Evolutionary conservation across 2,329 filamentous ascomycete species (phyloP).

Genomic region (Fusarium udum): DNA sequence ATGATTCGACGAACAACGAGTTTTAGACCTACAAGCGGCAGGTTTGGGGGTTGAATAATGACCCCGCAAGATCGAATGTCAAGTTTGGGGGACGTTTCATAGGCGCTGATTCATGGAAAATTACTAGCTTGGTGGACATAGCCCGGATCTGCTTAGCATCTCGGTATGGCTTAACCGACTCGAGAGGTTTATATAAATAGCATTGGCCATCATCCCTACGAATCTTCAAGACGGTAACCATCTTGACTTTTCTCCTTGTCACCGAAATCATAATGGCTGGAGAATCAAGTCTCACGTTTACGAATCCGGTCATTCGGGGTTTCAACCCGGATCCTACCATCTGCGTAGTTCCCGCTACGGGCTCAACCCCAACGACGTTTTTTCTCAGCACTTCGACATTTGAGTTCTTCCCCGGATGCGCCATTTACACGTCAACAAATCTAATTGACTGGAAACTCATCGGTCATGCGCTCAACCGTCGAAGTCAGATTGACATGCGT

Average conservation of each 20-base stretch:
- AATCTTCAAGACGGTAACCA: background rate
- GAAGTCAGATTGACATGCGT: constrained; percentile 61
- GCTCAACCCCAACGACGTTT: constrained; percentile 50
- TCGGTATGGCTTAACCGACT: background rate
- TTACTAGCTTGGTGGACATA: background rate
- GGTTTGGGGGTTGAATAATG: background rate
- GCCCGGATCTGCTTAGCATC: background rate
- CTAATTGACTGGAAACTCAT: constrained; percentile 63
- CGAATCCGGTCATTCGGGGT: constrained; percentile 66
- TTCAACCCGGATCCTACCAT: constrained; percentile 71
- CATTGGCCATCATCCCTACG: too few species aligned
- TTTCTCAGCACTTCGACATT: constrained; percentile 71
- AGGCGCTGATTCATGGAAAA: constrained; percentile 15
- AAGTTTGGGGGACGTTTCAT: background rate
- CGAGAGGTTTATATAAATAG: background rate
- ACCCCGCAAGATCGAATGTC: background rate
- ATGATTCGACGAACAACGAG: background rate
- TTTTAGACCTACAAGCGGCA: background rate
- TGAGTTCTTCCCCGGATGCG: constrained; percentile 69
- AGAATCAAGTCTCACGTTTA: constrained; percentile 35
- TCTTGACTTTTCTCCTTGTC: background rate
- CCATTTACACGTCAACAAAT: constrained; percentile 66
- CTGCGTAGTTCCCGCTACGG: constrained; percentile 48
- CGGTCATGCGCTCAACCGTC: constrained; percentile 60
- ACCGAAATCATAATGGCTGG: background rate